Base-by-base conservation (phyloP, 768 basidiomycete genomes). In the Mrakia gelida region DNA sequence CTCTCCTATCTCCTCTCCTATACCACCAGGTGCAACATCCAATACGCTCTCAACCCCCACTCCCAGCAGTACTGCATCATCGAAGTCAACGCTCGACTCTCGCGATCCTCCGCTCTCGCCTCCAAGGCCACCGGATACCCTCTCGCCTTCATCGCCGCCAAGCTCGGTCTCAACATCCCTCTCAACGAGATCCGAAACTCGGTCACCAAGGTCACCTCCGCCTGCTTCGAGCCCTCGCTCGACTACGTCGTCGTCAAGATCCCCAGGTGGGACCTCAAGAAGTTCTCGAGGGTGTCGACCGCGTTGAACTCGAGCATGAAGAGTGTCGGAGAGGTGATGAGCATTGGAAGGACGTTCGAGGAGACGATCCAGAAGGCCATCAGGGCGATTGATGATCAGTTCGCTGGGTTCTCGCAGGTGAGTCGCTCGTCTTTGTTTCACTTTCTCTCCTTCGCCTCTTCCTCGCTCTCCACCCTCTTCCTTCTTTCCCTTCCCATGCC, bases 351-450 rank as follows among this genome's bases (percentile, higher is more conserved):
- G 81, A 97, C 95, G 7, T 99, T 99, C 82, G 96, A 98, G 84
- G 96, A 99, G 87, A 98, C 95, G 1, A 91, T 98, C 76, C 96
- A 98, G 85, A 98, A 99, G 86, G 97, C 96, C 5, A 96, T 98
- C 80, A 88, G 96, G 49, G 92, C 94, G 4, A 97, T 99, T 81
- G 97, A 98, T 83, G 96, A 97, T 82, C 91, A 91, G 80, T 99
- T 98, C 84, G 84, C 89, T 82, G 97, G 97, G 0, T 99, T 99
- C 85, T 90, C 92, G 3, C 91, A 92, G 88, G 94, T 89, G 26
- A 38, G 83, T 79, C 34, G 21, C 38, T n/a, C n/a, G n/a, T n/a
- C n/a, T n/a, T n/a, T n/a, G n/a, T n/a, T n/a, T n/a, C n/a, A n/a
- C n/a, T 3, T 52, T 65, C 34, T 30, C 15, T 16, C 34, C 23